Base-by-base conservation (phyloP, 1,139 yeast genomes). In the Diutina sp. region DNA sequence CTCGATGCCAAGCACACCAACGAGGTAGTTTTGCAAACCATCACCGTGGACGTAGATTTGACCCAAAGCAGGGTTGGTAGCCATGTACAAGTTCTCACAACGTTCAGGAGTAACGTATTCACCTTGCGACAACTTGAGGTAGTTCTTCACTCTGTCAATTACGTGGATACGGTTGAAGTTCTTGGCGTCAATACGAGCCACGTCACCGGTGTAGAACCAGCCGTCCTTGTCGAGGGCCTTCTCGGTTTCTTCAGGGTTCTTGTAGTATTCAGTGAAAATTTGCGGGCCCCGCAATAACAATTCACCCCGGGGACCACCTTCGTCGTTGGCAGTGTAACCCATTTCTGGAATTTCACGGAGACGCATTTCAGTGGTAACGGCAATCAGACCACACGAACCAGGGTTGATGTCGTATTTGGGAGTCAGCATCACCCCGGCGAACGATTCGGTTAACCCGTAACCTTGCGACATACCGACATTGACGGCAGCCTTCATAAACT, bases 61-160 rank as follows among this genome's bases (percentile, higher is more conserved):
- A 0, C 66, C 55, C 57, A 66, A 57, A 12, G 65, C 46, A 2
- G 65, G 61, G 60, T 61, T 63, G 56, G 60, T 58, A 2, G 66
- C 60, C 54, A 84, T 70, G 64, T 86, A 85, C 29, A 72, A 71
- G 64, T 83, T 84, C 65, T 87, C 95, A 60, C 87, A 82, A 67
- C 81, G 83, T 66, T 87, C 95, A 2, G 93, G 91, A 2, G 90
- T 85, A 57, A 87, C 81, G 67, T 87, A 87, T 68, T 87, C 95
- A 59, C 95, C 95, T 68, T 87, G 95, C 1, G 91, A 80, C 63
- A 87, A 75, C 69, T 87, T 87, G 77, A 86, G 87, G 71, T 87
- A 86, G 69, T 87, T 87, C 73, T 87, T 87, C 54, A 86, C 90
- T 60, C 95, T 77, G 66, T 87, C 95, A 62, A 87, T 77, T 57